Evolutionary conservation across 2,329 filamentous ascomycete genomes (phyloP).

Genomic region (Colletotrichum agaves): DNA sequence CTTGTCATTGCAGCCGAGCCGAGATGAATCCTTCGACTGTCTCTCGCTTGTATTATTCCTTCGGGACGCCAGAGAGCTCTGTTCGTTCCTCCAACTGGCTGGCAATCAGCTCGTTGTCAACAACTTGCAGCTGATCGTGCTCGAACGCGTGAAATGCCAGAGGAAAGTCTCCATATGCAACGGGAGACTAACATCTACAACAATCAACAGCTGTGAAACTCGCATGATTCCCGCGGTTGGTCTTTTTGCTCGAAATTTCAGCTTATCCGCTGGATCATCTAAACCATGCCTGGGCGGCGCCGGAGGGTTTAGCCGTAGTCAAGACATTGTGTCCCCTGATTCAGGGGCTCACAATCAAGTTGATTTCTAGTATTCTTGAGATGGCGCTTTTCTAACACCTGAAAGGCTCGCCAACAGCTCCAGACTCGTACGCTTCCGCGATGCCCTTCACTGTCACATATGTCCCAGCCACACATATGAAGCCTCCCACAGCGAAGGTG

Average conservation of each 20-base stretch:
- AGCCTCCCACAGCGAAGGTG: slow-evolving; percentile 57
- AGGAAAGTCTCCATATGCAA: background rate
- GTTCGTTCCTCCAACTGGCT: too few relatives aligned
- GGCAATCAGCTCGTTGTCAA: too few relatives aligned
- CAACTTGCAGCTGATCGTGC: background rate
- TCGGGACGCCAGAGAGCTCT: background rate
- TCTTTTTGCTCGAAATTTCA: too few relatives aligned
- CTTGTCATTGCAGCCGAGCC: background rate
- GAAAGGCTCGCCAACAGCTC: slow-evolving; percentile 20
- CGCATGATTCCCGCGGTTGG: too few relatives aligned
- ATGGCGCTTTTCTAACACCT: slow-evolving; percentile 21
- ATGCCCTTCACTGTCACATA: slow-evolving; percentile 58
- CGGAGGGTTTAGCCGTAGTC: too few relatives aligned
- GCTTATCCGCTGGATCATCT: too few relatives aligned
- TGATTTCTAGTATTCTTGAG: background rate
- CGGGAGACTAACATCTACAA: too few relatives aligned
- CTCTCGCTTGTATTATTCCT: background rate
- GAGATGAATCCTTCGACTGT: background rate
- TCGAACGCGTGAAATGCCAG: background rate
- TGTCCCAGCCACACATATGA: slow-evolving; percentile 59
- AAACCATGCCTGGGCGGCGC: too few relatives aligned
- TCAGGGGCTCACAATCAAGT: background rate
- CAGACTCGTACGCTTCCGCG: slow-evolving; percentile 38
- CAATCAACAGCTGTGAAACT: too few relatives aligned
- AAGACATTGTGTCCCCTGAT: background rate